Evolutionary conservation across 2,329 filamentous ascomycete genomes (phyloP), one percentile per base, ranked within the genome.

Genomic region (Apiospora malaysiana): DNA sequence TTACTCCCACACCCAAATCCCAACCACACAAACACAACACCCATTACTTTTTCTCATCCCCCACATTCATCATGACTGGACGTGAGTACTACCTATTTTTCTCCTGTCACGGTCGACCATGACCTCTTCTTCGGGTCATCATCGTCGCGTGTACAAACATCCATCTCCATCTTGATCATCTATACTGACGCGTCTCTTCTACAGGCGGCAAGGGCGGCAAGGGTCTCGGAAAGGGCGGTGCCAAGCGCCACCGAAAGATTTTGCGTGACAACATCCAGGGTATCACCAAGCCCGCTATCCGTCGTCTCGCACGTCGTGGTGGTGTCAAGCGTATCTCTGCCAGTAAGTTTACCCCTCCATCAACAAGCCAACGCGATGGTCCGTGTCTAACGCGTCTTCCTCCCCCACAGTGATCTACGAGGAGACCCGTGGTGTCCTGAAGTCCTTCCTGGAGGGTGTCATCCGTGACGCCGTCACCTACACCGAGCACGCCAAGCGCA

Each of bases 301-400:
- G 95, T 82, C 95, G 95, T 97, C 94, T 98, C 84, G 95, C 95
- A 77, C 95, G 95, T 87, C 94, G 95, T 96, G 95, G 95, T 86
- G 95, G 95, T 95, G 95, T 98, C 90, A 98, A 98, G 94, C 95
- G 95, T 97, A 98, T 98, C 82, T 97, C 94, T 81, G 95, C 95
- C 83, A 97, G 91, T 93, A 90, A 84, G 89, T 87, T 71, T 45
- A 45, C 10, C 42, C 4, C 12, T 14, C 51, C 23, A 56, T 12
- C 1, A n/a, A 37, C 27, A 59, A 42, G 40, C 40, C 12, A 59
- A 40, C 56, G 56, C 56, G 56, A 16, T 66, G 6, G 40, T 45
- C 40, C 32, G 18, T 40, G 32, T 63, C 65, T 76, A 75, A 70
- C 45, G 5, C 18, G 40, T 66, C 69, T 69, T 40, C 49, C 32